Percentiles rank a stretch among this genome's conserved stretches.
Conservation (phyloP, 345 rosid species). For the Zanthoxylum bungeanum region DNA sequence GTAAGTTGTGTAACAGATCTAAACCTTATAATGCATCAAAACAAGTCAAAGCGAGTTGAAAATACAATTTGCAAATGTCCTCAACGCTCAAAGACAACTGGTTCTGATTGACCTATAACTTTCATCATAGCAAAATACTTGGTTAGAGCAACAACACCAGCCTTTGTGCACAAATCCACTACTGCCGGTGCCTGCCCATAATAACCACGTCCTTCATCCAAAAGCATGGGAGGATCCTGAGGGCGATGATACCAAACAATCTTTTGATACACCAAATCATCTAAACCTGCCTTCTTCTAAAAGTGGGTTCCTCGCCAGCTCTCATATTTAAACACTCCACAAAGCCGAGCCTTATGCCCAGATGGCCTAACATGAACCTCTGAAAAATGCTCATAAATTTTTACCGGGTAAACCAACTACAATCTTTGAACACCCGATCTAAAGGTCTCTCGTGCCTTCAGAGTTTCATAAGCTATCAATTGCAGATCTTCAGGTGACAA, state of each 20-base stretch:
- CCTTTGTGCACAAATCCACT: conserved; percentile 69
- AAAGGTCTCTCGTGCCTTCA: conserved; percentile 70
- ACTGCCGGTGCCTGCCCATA: conserved; percentile 91
- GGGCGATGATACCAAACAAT: conserved; percentile 74
- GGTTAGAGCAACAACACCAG: conserved; percentile 57
- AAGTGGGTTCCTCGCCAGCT: conserved; percentile 75
- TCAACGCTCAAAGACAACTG: conserved; percentile 14
- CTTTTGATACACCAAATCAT: conserved; percentile 76
- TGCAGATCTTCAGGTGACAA: conserved; percentile 38
- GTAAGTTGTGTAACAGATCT: not conserved
- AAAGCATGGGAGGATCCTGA: conserved; percentile 73
- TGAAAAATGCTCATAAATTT: conserved; percentile 71
- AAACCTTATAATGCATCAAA: not conserved
- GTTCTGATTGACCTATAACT: conserved; percentile 51
- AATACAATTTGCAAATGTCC: not conserved
- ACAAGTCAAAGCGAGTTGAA: not conserved
- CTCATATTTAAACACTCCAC: conserved; percentile 82
- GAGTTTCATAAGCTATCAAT: conserved; percentile 47
- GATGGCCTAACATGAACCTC: conserved; percentile 84
- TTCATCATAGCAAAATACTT: conserved; percentile 73
- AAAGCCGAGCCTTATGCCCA: conserved; percentile 78
- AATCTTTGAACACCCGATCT: conserved; percentile 60
- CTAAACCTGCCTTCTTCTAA: conserved; percentile 76
- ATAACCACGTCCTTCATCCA: conserved; percentile 55
- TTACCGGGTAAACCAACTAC: conserved; percentile 61